A percentile compares a stretch with the other conserved stretches of the same genome.
phyloP scores from a whole-genome alignment of 768 basidiomycete species.

The Krasilnikovozyma curviuscula region DNA sequence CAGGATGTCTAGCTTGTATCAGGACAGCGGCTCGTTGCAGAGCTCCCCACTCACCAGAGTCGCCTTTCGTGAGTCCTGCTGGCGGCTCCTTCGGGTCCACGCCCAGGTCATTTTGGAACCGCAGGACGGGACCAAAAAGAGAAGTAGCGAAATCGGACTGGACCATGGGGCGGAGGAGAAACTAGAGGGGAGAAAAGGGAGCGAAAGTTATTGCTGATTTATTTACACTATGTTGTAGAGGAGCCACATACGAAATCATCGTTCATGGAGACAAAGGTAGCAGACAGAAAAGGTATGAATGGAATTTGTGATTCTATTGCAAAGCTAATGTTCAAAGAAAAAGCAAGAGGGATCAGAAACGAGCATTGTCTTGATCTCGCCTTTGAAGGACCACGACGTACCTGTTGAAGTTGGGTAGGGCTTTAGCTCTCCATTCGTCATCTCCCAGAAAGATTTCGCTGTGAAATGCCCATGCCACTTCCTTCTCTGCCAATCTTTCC shows the following conservation, averaged over 20 bases:
- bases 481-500: not conserved
- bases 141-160: slow-evolving; percentile 3
- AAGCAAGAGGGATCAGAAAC: not conserved
- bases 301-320: slow-evolving; percentile 9
- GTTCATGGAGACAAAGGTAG: slow-evolving; percentile 3
- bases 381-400: not conserved
- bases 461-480: slow-evolving; percentile 8
- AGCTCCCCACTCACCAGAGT: slow-evolving; percentile 9
- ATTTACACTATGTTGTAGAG: not conserved
- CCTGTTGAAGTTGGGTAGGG: slow-evolving; percentile 9
- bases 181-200: too few species aligned
- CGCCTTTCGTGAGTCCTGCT: slow-evolving; percentile 1
- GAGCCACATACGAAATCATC: not conserved
- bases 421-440: not conserved
- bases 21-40: slow-evolving; percentile 10
- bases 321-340: not conserved
- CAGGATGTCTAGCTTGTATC: too few species aligned
- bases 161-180: slow-evolving; percentile 1
- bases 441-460: slow-evolving; percentile 3
- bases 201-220: slow-evolving; percentile 10
- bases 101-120: slow-evolving; percentile 6
- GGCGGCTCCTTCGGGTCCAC: slow-evolving; percentile 1
- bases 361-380: not conserved
- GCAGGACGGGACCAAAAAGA: slow-evolving; percentile 5
- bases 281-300: not conserved